These are phyloP conservation scores for Penicillium nordicum DNA, from an alignment of 2,329 filamentous ascomycete species.

Conservation along the genomic window DNA sequence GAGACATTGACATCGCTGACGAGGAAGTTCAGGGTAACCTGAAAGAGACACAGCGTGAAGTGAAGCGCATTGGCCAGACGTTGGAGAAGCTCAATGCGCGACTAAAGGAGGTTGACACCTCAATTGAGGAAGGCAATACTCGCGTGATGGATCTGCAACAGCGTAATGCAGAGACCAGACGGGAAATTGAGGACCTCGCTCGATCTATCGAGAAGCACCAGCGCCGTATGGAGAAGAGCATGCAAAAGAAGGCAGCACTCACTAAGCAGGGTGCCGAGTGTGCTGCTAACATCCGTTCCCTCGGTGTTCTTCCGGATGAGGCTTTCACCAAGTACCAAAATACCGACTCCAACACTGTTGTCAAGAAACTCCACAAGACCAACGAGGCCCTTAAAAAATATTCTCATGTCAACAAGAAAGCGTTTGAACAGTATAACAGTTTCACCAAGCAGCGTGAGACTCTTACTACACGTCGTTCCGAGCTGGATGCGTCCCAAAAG, in stretches of 20 bases:
- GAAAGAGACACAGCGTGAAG: constrained; percentile 74
- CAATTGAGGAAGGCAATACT: constrained; percentile 60
- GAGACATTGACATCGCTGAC: constrained; percentile 65
- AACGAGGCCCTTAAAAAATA: constrained; percentile 94
- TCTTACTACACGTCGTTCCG: constrained; percentile 76
- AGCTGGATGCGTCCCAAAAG: constrained; percentile 79
- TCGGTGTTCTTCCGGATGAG: constrained; percentile 90
- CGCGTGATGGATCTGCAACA: constrained; percentile 60
- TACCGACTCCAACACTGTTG: constrained; percentile 72
- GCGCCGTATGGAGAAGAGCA: constrained; percentile 85
- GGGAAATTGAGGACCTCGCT: constrained; percentile 71
- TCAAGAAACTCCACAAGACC: constrained; percentile 76
- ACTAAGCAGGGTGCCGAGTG: constrained; percentile 75
- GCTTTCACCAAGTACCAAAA: constrained; percentile 88
- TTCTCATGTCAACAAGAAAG: constrained; percentile 98
- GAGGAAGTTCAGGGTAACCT: constrained; percentile 61
- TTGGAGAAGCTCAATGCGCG: constrained; percentile 65
- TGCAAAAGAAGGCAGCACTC: constrained; percentile 80
- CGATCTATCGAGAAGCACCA: constrained; percentile 78
- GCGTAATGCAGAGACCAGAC: constrained; percentile 61
- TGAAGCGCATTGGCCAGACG: constrained; percentile 70
- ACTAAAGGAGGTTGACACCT: constrained; percentile 69
- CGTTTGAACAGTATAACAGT: constrained; percentile 97
- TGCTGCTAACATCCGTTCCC: constrained; percentile 82
- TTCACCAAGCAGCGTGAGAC: constrained; percentile 91